Percentiles rank a stretch among this genome's conserved stretches.
Evolutionary conservation across 495 filamentous ascomycete genomes (phyloP).

Genomic region (Neurospora sp.): DNA sequence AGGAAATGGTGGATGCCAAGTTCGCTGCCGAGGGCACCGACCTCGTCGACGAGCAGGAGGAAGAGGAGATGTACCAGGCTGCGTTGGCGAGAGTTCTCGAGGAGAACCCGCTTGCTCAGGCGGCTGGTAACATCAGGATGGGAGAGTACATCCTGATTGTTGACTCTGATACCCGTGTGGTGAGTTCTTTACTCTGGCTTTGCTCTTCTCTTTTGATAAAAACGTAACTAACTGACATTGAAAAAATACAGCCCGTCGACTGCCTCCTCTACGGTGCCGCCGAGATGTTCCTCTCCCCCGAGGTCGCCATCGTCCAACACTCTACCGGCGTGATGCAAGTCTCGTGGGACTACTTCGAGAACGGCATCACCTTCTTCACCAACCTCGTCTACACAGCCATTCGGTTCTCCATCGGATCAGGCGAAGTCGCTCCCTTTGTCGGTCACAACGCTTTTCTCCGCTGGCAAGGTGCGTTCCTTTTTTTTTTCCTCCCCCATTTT

Average conservation of each 20-base stretch:
- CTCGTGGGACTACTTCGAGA: constrained; percentile 60
- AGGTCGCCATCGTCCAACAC: constrained; percentile 45
- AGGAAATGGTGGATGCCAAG: constrained; percentile 22
- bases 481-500: background rate
- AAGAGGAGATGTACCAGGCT: constrained; percentile 53
- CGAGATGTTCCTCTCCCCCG: constrained; percentile 64
- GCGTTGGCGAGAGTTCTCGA: constrained; percentile 53
- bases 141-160: constrained; percentile 66
- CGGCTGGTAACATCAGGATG: constrained; percentile 62
- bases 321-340: constrained; percentile 49
- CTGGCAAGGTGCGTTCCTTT: constrained; percentile 33
- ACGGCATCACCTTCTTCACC: constrained; percentile 69
- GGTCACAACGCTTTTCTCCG: constrained; percentile 66
- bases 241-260: constrained; percentile 34
- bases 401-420: constrained; percentile 60
- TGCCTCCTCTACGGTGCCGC: constrained; percentile 60
- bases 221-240: background rate
- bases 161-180: constrained; percentile 64
- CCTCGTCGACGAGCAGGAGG: constrained; percentile 53
- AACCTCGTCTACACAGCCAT: constrained; percentile 68
- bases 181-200: background rate
- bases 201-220: background rate
- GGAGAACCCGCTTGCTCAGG: constrained; percentile 56
- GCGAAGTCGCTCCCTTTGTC: constrained; percentile 64
- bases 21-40: constrained; percentile 32